Evolutionary conservation across 2,329 filamentous ascomycete species (phyloP).

Genomic region (Fusarium sp.): DNA sequence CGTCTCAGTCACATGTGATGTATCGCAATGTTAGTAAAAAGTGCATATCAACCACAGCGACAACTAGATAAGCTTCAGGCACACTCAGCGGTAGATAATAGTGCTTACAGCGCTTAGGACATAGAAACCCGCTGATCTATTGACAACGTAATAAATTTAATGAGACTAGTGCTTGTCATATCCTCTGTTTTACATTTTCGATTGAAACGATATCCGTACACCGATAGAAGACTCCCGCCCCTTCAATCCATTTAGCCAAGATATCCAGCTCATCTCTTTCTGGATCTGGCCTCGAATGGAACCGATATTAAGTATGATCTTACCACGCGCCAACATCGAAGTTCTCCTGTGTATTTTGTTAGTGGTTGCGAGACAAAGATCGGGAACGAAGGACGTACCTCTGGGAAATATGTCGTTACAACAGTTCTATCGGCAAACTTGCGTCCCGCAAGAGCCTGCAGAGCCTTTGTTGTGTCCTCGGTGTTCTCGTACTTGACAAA

Average conservation of each 20-base stretch:
- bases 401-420: slow-evolving; percentile 94
- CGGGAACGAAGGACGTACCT: slow-evolving; percentile 65
- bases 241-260: slow-evolving; percentile 37
- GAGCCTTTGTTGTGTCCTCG: slow-evolving; percentile 83
- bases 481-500: slow-evolving; percentile 90
- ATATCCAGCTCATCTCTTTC: background rate
- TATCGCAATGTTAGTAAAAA: background rate
- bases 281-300: slow-evolving; percentile 7
- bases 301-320: slow-evolving; percentile 27
- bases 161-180: slow-evolving; percentile 35
- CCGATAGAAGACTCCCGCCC: slow-evolving; percentile 39
- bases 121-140: background rate
- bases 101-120: background rate
- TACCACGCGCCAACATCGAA: slow-evolving; percentile 94
- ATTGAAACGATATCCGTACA: slow-evolving; percentile 40
- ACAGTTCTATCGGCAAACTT: slow-evolving; percentile 98
- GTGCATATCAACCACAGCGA: background rate
- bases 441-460: slow-evolving; percentile 89
- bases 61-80: background rate
- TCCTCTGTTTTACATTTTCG: slow-evolving; percentile 49
- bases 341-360: slow-evolving; percentile 75
- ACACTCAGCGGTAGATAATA: background rate
- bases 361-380: slow-evolving; percentile 36
- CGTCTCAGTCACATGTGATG: background rate
- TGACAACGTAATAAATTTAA: slow-evolving; percentile 13